Base-by-base conservation (phyloP, 2,329 filamentous ascomycete species). In the Neofusicoccum cordaticola region DNA sequence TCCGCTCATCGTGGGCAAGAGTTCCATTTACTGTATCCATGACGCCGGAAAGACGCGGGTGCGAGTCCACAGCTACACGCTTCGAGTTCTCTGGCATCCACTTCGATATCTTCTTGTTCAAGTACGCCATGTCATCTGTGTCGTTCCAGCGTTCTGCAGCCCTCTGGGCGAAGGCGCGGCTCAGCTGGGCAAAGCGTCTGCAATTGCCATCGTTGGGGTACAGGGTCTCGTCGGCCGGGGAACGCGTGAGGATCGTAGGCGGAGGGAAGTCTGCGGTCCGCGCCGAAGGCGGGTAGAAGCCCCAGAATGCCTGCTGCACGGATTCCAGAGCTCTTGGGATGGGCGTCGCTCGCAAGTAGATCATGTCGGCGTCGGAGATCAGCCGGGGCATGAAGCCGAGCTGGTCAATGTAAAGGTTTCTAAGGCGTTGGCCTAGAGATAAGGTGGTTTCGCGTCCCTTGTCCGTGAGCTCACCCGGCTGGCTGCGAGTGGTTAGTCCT, bases 1-100 rank as follows among this genome's bases (percentile, higher is more conserved):
- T 97, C 11, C 85, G 85, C 0, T 90, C 86, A 0, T 91, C 92
- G 74, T 98, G 95, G 2, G 93, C 94, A 12, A 90, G 82, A 0
- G 92, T 96, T 6, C 92, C 87, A 74, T 97, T 98, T 72, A 98
- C 85, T 0, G 92, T 95, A 78, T 99, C 95, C 90, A 96, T 92
- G 71, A 99, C 90, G 62, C 95, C 95, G 5, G 88, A 93, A 12
- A 98, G 82, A 50, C 93, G 85, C 0, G 95, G 95, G 66, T 89
- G 89, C 0, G 88, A 89, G 76, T 97, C 93, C 8, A 98, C 91
- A 31, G 90, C 91, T 8, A 97, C 88, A 44, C 84, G 83, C 11
- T 85, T 85, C 35, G 75, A 74, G 51, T 84, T 83, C 7, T 87
- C 83, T 0, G 92, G 92, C 91, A 98, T 96, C 87, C 90, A 96